Evolutionary conservation across 371 early-diverging fungal species (phyloP).

Genomic region (Mucor irregularis): DNA sequence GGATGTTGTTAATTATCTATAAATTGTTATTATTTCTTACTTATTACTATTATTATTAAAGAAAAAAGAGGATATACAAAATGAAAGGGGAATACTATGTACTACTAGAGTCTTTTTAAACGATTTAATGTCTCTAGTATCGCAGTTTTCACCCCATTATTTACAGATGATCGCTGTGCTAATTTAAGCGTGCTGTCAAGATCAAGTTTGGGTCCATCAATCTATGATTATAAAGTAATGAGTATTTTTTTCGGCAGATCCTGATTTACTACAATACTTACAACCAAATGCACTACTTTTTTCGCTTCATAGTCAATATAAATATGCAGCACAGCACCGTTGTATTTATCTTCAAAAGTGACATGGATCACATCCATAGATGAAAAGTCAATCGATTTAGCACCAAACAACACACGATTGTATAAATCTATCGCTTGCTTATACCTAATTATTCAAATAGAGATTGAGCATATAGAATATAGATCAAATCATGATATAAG

Average conservation of each 20-base stretch:
- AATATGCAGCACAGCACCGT: not conserved
- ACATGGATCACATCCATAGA: not conserved
- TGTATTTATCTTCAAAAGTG: conserved; percentile 1
- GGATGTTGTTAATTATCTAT: conserved; percentile 29
- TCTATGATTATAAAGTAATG: too few relatives aligned
- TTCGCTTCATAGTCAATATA: not conserved
- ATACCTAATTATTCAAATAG: too few relatives aligned
- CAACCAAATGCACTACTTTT: not conserved
- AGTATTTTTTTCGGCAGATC: too few relatives aligned
- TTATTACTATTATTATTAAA: not conserved
- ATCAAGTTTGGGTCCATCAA: too few relatives aligned
- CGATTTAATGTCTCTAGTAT: too few relatives aligned
- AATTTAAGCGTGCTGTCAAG: too few relatives aligned
- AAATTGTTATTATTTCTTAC: not conserved
- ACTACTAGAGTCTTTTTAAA: not conserved
- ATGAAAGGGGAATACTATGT: too few relatives aligned
- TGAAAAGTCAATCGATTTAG: conserved; percentile 9
- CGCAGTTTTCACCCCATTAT: too few relatives aligned
- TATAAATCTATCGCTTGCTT: not conserved
- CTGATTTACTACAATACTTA: not conserved
- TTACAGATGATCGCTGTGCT: too few relatives aligned
- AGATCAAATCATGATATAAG: too few relatives aligned
- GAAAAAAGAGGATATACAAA: too few relatives aligned
- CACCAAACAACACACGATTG: not conserved
- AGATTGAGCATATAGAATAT: not conserved